Evolutionary conservation across 805 yeast genomes (phyloP).

Genomic region (Yarrowia yakushimensis): DNA sequence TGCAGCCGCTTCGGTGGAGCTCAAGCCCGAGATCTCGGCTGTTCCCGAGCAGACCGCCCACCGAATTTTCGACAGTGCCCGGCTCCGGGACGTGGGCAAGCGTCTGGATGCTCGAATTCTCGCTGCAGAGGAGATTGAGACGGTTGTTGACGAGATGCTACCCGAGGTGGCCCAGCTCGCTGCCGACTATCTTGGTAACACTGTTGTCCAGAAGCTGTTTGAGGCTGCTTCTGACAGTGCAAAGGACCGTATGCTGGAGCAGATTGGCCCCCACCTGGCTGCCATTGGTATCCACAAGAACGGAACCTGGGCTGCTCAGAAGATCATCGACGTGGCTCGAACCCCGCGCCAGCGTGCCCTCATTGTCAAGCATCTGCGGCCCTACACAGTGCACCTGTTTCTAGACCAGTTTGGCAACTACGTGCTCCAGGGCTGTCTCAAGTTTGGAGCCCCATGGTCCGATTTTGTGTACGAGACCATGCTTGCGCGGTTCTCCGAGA

Average conservation of each 20-base stretch:
- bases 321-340: conserved; percentile 73
- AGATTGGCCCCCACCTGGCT: conserved; percentile 73
- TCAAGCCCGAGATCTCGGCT: conserved; percentile 44
- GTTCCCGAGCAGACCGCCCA: conserved; percentile 67
- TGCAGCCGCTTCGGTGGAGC: conserved; percentile 25
- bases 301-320: conserved; percentile 99
- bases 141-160: conserved; percentile 74
- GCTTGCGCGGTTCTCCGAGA: conserved; percentile 69
- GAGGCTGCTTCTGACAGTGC: conserved; percentile 64
- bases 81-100: conserved; percentile 80
- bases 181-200: conserved; percentile 91
- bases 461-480: conserved; percentile 85
- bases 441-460: conserved; percentile 84
- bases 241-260: conserved; percentile 75
- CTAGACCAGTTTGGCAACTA: conserved; percentile 97
- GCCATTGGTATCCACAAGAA: conserved; percentile 94
- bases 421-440: conserved; percentile 89
- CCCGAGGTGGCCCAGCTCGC: conserved; percentile 87
- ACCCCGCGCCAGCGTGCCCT: conserved; percentile 49
- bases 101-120: conserved; percentile 54
- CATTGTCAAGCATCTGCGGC: conserved; percentile 67
- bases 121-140: conserved; percentile 67
- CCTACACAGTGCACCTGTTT: conserved; percentile 79
- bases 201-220: conserved; percentile 89
- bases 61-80: conserved; percentile 83